Base-by-base conservation (phyloP, 2,329 filamentous ascomycete species). In the Fusarium chlamydosporum region DNA sequence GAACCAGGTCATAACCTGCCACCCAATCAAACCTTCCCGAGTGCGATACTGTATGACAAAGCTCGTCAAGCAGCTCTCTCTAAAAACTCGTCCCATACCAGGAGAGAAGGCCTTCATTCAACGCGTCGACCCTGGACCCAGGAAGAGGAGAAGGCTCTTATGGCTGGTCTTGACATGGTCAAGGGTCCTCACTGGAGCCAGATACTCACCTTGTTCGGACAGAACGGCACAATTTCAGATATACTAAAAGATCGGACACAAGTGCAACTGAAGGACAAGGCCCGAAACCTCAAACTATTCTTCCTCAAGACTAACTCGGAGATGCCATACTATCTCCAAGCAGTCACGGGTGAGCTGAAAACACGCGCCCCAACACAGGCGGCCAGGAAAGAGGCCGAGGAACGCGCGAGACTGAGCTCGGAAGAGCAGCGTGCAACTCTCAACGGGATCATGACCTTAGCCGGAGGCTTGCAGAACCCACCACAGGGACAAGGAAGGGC, bases 151-250 rank as follows among this genome's bases (percentile, higher is more conserved):
- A 93, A 94, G 77, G 93, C 94, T 0, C 84, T 97, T 18, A 95
- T 97, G 91, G 88, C 91, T 48, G 94, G 94, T 1, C 86, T 97
- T 6, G 94, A 96, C 75, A 89, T 91, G 76, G 94, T 97, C 46
- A 94, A 94, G 76, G 94, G 94, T 0, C 94, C 94, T 18, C 93
- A 97, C 74, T 97, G 94, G 94, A 95, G 92, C 71, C 93, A 97
- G 76, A 97, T 97, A 46, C 83, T 97, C 13, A 90, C 90, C 3
- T 86, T 97, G 41, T 97, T 95, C 76, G 94, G 94, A 1, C 86
- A 88, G 0, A 91, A 91, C 41, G 94, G 94, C 7, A 91, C 90
- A 0, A 88, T 95, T 26, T 94, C 89, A 46, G 91, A 95, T 72
- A 91, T 95, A 26, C 84, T 97, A 20, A 95, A 94, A 72, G 94